Conservation (phyloP, 768 basidiomycete species). For the Mycena floridula region DNA sequence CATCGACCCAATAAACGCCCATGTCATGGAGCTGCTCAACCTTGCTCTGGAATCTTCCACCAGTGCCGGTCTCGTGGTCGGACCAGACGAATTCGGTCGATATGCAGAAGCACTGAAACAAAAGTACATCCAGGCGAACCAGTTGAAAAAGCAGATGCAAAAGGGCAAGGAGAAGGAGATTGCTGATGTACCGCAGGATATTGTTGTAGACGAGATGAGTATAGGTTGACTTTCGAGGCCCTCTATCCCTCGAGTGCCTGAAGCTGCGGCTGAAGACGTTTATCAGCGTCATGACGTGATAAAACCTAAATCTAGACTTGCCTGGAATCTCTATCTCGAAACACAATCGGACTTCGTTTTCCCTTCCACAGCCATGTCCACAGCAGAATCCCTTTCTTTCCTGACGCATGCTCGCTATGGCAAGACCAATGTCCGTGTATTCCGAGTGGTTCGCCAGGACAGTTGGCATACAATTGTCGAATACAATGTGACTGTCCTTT, state of each 20-base stretch:
- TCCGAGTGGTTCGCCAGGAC: constrained; percentile 72
- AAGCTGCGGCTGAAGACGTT: too few species aligned
- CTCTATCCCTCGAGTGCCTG: too few species aligned
- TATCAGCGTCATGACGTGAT: too few species aligned
- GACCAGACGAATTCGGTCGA: background rate
- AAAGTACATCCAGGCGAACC: background rate
- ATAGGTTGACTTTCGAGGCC: too few species aligned
- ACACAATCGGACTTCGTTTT: too few species aligned
- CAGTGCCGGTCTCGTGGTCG: background rate
- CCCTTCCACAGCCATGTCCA: background rate
- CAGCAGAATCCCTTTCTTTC: constrained; percentile 5
- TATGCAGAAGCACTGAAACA: background rate
- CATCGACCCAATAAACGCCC: constrained; percentile 77
- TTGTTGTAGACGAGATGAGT: background rate
- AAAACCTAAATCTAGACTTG: too few species aligned
- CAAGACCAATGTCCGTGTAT: constrained; percentile 84
- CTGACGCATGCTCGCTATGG: constrained; percentile 64
- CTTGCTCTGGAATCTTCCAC: constrained; percentile 55
- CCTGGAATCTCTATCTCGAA: too few species aligned
- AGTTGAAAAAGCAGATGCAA: background rate
- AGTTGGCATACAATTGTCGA: constrained; percentile 72
- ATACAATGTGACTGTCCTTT: constrained; percentile 72
- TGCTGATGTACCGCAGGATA: background rate
- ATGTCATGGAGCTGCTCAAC: constrained; percentile 76
- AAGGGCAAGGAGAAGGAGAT: background rate